Evolutionary conservation across 2,329 filamentous ascomycete genomes (phyloP).

Genomic region (Aspergillus flavus): DNA sequence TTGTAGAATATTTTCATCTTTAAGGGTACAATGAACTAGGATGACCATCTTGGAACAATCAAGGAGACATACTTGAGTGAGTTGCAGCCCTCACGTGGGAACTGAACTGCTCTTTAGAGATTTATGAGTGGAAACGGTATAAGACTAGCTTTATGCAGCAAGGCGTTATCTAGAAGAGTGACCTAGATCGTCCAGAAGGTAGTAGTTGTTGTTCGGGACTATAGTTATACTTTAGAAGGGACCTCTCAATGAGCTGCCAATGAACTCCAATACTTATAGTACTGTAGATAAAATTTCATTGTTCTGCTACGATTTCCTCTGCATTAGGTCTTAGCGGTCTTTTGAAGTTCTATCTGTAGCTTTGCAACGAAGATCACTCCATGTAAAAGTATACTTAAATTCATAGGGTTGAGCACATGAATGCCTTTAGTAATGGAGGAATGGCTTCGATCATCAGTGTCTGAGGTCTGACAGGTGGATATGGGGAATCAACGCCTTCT

Average conservation of each 20-base stretch:
- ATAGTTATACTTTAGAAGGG: background rate
- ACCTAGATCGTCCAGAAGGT: constrained; percentile 5
- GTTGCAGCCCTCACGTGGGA: background rate
- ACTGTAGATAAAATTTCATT: no score
- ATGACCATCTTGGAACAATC: background rate
- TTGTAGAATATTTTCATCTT: background rate
- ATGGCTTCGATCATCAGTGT: background rate
- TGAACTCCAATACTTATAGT: no score
- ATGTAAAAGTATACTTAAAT: background rate
- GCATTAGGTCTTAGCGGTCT: no score
- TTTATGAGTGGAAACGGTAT: background rate
- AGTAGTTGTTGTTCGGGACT: background rate
- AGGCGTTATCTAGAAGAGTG: background rate
- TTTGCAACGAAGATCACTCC: background rate
- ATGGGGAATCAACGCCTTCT: background rate
- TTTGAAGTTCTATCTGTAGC: no score
- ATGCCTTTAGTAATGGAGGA: background rate
- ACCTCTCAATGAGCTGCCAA: no score
- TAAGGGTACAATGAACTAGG: background rate
- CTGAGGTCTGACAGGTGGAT: background rate
- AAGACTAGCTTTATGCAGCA: background rate
- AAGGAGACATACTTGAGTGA: background rate
- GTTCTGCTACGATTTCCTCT: no score
- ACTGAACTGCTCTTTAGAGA: background rate
- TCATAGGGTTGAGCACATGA: background rate